Base-by-base conservation (phyloP, 345 rosid species). In the Populus tremula region DNA sequence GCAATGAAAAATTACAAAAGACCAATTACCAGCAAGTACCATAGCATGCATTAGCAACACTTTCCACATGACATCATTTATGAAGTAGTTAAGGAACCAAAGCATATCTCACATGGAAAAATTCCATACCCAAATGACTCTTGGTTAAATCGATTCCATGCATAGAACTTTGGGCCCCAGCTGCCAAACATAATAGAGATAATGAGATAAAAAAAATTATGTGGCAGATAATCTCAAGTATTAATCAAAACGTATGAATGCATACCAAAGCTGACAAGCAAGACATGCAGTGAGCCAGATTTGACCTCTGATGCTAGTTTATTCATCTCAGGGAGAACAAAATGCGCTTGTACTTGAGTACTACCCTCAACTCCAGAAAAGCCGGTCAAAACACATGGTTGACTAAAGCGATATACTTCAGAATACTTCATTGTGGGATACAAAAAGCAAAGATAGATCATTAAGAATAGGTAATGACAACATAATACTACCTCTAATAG, bases 231-330 rank as follows among this genome's bases (percentile, higher is more conserved):
- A 68, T 75, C 41, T 36, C 54, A 71, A 62, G 71, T 31, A 54
- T 53, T 54, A 47, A 61, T 17, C 17, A 21, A 33, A 50, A 11
- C 16, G n/a, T 23, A 50, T 62, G 62, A 72, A 72, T 70, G 49
- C 90, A 71, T 88, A 94, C 99, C 99, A 84, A 87, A 89, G 88
- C 93, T 91, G 72, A 96, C 88, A 79, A 96, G 87, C 89, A 96
- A 84, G 81, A 96, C 84, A 70, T 90, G 80, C 62, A 96, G 96
- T 39, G 97, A 88, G 71, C 96, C 91, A 67, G 90, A 88, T 84
- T 90, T 94, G 35, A 93, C 91, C 85, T 96, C 97, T 83, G 85
- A 74, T 23, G 89, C 88, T 76, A 96, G 90, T 84, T 86, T 91
- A 82, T 82, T 91, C 75, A 91, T 88, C 76, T 93, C 98, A 76